Evolutionary conservation across 2,329 filamentous ascomycete species (phyloP).

Genomic region (Colletotrichum sublineola): DNA sequence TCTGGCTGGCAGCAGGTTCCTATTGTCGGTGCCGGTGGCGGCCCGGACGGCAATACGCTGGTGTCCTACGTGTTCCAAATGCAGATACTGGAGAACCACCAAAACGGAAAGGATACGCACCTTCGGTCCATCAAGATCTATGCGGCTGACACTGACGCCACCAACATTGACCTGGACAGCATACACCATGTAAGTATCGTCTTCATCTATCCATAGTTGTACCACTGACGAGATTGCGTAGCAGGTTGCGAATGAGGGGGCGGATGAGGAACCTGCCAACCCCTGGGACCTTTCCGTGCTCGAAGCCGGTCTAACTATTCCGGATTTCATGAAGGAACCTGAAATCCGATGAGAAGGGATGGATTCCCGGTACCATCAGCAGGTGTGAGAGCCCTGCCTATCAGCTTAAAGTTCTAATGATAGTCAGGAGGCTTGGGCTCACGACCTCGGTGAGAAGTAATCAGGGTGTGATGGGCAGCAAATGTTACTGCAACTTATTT

Average conservation of each 20-base stretch:
- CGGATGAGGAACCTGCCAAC: slow-evolving; percentile 44
- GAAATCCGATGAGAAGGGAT: slow-evolving; percentile 53
- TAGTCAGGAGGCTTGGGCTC: background rate
- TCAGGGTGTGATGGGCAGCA: background rate
- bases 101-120: slow-evolving; percentile 99
- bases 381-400: background rate
- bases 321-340: slow-evolving; percentile 59
- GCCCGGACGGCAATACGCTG: slow-evolving; percentile 78
- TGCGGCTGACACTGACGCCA: slow-evolving; percentile 65
- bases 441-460: background rate
- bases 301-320: slow-evolving; percentile 53
- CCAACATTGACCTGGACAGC: slow-evolving; percentile 51
- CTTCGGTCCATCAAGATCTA: slow-evolving; percentile 92
- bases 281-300: slow-evolving; percentile 44
- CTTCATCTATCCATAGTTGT: background rate
- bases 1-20: slow-evolving; percentile 93
- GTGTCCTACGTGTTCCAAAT: slow-evolving; percentile 92
- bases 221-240: slow-evolving; percentile 35
- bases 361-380: background rate
- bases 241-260: slow-evolving; percentile 19
- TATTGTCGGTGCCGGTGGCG: slow-evolving; percentile 65
- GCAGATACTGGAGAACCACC: slow-evolving; percentile 93
- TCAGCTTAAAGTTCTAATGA: background rate
- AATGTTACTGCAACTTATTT: slow-evolving; percentile 23
- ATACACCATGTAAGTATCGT: slow-evolving; percentile 44